Percentiles rank a stretch among this genome's conserved stretches.
Conservation (phyloP, 2,329 filamentous ascomycete species). For the Cytospora paraplurivora region DNA sequence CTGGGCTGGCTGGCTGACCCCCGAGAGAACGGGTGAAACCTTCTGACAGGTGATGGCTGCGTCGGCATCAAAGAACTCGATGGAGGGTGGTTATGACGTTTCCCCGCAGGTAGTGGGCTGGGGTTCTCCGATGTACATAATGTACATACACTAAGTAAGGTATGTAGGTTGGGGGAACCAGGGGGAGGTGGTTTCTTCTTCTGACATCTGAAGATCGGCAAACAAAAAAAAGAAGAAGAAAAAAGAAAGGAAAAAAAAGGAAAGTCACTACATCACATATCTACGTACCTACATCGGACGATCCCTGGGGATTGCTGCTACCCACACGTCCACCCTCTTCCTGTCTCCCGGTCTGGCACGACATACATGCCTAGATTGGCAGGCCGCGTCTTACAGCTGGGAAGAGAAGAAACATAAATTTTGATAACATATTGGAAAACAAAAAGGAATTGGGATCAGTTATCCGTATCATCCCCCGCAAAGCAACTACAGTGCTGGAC, state of each 20-base stretch:
- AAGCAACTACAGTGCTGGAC: too few species aligned
- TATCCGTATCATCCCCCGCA: too few species aligned
- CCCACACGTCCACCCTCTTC: conserved; percentile 5
- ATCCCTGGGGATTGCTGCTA: conserved; percentile 1
- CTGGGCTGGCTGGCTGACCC: too few species aligned
- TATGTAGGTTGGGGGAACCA: background rate
- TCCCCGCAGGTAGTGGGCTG: conserved; percentile 23
- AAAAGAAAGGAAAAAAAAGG: background rate
- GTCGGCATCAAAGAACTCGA: background rate
- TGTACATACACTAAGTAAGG: too few species aligned
- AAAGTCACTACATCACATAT: background rate
- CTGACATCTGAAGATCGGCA: conserved; percentile 23
- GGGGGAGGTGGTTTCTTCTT: conserved; percentile 11
- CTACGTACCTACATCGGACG: background rate
- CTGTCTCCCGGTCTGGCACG: background rate
- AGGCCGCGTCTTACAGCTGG: conserved; percentile 7
- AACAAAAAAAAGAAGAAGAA: too few species aligned
- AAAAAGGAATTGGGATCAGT: too few species aligned
- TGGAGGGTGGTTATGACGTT: conserved; percentile 24
- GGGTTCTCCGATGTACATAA: background rate
- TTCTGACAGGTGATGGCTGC: background rate
- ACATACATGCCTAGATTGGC: background rate
- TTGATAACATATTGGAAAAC: too few species aligned
- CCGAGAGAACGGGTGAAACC: background rate
- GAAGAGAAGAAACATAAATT: background rate